A percentile compares a stretch with the other conserved stretches of the same genome.
Conservation (phyloP, 2,329 filamentous ascomycete species). For the Dactylellina haptotyla region DNA sequence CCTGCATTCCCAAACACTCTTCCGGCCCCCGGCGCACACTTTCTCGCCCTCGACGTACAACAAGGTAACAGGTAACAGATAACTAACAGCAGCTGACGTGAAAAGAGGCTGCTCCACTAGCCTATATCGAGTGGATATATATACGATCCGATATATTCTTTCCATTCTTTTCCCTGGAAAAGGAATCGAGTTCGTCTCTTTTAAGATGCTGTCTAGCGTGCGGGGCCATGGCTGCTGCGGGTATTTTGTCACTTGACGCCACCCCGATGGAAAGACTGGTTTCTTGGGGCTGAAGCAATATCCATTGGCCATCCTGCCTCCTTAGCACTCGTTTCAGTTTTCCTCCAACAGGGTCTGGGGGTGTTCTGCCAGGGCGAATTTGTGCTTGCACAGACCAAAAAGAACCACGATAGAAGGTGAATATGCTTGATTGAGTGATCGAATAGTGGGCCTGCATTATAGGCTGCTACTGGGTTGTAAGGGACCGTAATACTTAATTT, state of each 20-base stretch:
- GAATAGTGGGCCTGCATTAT: neutral
- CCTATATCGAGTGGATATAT: conserved; percentile 7
- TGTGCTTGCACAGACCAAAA: conserved; percentile 2
- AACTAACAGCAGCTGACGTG: neutral
- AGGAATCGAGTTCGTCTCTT: conserved; percentile 1
- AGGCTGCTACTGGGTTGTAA: neutral
- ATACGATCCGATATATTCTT: too few species aligned
- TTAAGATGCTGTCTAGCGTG: conserved; percentile 8
- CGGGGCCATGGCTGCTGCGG: conserved; percentile 35
- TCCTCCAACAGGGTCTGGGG: conserved; percentile 38
- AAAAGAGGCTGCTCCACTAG: conserved; percentile 5
- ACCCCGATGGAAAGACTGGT: conserved; percentile 6
- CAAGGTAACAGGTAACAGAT: too few species aligned
- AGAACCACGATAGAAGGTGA: conserved; percentile 33
- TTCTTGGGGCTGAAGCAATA: conserved; percentile 18
- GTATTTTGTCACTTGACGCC: conserved; percentile 48
- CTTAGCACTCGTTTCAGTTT: conserved; percentile 52
- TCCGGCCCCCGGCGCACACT: too few species aligned
- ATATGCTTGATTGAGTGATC: neutral
- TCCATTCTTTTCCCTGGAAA: too few species aligned
- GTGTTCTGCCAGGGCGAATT: conserved; percentile 20
- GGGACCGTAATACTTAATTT: conserved; percentile 13
- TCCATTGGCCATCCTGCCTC: conserved; percentile 36
- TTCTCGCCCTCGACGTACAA: too few species aligned
- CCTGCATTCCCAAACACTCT: conserved; percentile 11